phyloP scores from a whole-genome alignment of 345 rosid genomes.

The Eutrema japonicum region DNA sequence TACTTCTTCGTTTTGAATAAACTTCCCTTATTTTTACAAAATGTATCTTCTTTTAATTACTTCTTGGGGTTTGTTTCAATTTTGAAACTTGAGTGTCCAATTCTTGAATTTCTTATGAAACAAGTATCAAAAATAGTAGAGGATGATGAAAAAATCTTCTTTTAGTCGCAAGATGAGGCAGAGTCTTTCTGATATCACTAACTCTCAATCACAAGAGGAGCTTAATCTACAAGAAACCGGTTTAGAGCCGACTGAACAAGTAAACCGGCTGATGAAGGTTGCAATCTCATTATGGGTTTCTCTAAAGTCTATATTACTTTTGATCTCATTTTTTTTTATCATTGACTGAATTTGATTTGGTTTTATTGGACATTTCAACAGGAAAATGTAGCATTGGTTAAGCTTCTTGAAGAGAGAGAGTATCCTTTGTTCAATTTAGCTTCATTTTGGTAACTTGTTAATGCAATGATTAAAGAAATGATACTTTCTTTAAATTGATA shows the following conservation, averaged over 20 bases:
- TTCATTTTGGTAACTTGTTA: constrained; percentile 1
- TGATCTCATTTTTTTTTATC: too few relatives aligned
- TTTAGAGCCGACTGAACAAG: constrained; percentile 34
- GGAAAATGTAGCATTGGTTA: constrained; percentile 68
- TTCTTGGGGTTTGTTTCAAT: not conserved
- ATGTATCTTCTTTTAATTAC: not conserved
- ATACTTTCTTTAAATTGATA: constrained; percentile 16
- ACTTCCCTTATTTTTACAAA: not conserved
- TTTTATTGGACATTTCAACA: constrained; percentile 35
- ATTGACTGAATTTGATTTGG: not conserved
- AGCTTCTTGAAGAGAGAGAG: constrained; percentile 72
- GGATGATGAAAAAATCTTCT: constrained; percentile 55
- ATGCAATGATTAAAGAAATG: not conserved
- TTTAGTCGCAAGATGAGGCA: constrained; percentile 55
- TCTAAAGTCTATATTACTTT: not conserved
- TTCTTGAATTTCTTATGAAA: not conserved
- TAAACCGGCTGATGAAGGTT: constrained; percentile 53
- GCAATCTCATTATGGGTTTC: not conserved
- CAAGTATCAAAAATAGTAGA: constrained; percentile 7
- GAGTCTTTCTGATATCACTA: constrained; percentile 70
- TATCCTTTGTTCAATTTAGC: constrained; percentile 52
- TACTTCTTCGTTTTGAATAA: constrained; percentile 25
- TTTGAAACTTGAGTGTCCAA: constrained; percentile 23
- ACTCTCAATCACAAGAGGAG: constrained; percentile 51
- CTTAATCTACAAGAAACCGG: constrained; percentile 38